A percentile compares a stretch with the other conserved stretches of the same genome.
Conservation (phyloP, 83 land plant species). For the Diphasiastrum complanatum region DNA sequence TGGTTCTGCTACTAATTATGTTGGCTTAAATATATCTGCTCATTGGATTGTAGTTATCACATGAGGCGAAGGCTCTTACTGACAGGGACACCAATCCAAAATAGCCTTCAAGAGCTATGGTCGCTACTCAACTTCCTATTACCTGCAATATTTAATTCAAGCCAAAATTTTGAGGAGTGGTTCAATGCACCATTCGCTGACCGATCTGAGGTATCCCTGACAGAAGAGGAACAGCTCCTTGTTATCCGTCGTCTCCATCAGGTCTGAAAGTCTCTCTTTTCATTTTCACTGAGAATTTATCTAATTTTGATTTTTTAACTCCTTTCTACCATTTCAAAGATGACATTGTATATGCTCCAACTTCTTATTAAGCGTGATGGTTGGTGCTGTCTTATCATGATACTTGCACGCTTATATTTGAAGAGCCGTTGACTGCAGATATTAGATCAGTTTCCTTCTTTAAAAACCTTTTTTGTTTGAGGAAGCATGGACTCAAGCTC, state of each 20-base stretch:
- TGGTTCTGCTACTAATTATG: not conserved
- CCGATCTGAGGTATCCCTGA: slow-evolving; percentile 67
- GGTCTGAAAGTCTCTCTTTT: slow-evolving; percentile 29
- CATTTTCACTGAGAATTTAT: not conserved
- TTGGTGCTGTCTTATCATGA: too few relatives aligned
- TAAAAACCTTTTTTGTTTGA: too few relatives aligned
- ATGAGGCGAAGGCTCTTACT: slow-evolving; percentile 83
- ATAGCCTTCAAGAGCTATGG: slow-evolving; percentile 93
- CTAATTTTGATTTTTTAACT: not conserved
- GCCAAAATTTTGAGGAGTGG: slow-evolving; percentile 96
- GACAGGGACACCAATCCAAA: slow-evolving; percentile 98
- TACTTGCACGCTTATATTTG: too few relatives aligned
- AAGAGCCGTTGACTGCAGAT: too few relatives aligned
- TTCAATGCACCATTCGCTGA: slow-evolving; percentile 99
- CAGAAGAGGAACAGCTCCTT: slow-evolving; percentile 83
- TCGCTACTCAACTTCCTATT: slow-evolving; percentile 83
- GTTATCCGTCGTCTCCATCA: slow-evolving; percentile 92
- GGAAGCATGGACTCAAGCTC: too few relatives aligned
- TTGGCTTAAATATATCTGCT: too few relatives aligned
- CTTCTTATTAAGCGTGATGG: too few relatives aligned
- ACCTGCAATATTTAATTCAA: slow-evolving; percentile 91
- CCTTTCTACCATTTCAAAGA: too few relatives aligned
- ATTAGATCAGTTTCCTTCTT: too few relatives aligned
- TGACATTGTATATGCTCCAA: too few relatives aligned
- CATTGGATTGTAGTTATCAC: slow-evolving; percentile 56